phyloP scores from a whole-genome alignment of 1,284 basidiomycete species.

The Cystobasidium slooffiae region DNA sequence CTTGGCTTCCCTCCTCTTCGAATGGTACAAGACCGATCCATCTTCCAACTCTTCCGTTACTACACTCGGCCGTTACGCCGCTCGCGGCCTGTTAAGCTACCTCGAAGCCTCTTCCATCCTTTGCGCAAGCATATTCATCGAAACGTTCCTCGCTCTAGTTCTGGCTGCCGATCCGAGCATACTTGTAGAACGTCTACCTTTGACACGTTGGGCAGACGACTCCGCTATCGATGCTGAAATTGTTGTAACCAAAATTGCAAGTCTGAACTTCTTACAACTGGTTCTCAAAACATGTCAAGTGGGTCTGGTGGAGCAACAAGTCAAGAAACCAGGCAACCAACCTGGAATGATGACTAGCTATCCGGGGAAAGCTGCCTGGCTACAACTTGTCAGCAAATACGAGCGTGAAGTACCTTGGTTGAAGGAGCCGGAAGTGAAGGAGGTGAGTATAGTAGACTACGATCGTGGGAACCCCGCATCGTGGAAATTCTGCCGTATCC shows the following conservation, averaged over 20 bases:
- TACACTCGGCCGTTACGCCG: constrained; percentile 70
- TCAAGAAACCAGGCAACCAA: constrained; percentile 45
- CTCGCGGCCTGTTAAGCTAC: constrained; percentile 83
- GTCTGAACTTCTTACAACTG: constrained; percentile 84
- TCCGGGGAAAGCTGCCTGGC: constrained; percentile 48
- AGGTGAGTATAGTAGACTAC: too few species aligned
- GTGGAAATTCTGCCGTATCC: background rate
- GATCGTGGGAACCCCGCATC: too few species aligned
- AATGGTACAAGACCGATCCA: constrained; percentile 66
- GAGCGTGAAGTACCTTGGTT: constrained; percentile 57
- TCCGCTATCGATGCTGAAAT: constrained; percentile 65
- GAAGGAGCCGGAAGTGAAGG: constrained; percentile 70
- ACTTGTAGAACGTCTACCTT: constrained; percentile 55
- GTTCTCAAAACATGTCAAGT: constrained; percentile 81
- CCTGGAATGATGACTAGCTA: constrained; percentile 44
- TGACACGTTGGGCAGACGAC: constrained; percentile 47
- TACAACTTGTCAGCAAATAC: constrained; percentile 47
- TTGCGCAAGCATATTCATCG: constrained; percentile 80
- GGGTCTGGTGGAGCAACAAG: constrained; percentile 64
- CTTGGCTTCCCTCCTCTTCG: constrained; percentile 80
- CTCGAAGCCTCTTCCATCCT: constrained; percentile 85
- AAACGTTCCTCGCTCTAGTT: constrained; percentile 70
- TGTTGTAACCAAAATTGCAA: constrained; percentile 69
- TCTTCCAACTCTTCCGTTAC: constrained; percentile 51
- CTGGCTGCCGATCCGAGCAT: constrained; percentile 60